phyloP scores from a whole-genome alignment of 2,329 filamentous ascomycete species.

The Akanthomyces dipterigenus region DNA sequence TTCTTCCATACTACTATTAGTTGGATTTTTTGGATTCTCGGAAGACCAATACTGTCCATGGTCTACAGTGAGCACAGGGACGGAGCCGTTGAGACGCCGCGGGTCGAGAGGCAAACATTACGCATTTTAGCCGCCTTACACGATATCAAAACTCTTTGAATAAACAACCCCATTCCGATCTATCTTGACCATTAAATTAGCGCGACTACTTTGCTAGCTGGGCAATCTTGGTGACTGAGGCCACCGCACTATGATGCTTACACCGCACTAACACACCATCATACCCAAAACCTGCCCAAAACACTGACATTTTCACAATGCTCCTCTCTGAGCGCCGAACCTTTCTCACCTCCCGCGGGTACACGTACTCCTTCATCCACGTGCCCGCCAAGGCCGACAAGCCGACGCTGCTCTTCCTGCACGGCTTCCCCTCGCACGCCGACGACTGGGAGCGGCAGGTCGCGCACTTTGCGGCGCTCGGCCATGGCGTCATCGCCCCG shows the following conservation, averaged over 20 bases:
- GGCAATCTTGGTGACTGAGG: neutral
- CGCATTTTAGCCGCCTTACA: no score
- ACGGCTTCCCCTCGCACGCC: constrained; percentile 41
- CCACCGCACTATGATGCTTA: neutral
- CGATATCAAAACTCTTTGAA: no score
- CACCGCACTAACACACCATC: neutral
- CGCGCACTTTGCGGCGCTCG: constrained; percentile 23
- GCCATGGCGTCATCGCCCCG: constrained; percentile 36
- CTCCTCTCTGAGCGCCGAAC: neutral
- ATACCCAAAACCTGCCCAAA: neutral
- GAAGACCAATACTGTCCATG: neutral
- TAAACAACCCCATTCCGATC: no score
- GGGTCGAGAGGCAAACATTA: no score
- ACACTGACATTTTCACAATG: neutral
- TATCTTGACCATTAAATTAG: no score
- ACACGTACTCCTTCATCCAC: constrained; percentile 26
- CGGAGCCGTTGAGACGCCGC: no score
- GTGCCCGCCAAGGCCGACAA: constrained; percentile 15
- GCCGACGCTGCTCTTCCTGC: constrained; percentile 38
- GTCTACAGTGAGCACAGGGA: no score
- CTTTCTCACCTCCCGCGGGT: constrained; percentile 17
- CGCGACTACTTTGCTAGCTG: neutral
- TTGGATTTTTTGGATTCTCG: no score
- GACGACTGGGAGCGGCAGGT: constrained; percentile 38
- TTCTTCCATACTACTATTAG: neutral